Evolutionary conservation across 352 stramenopile genomes (phyloP).

Genomic region (Globisporangium spinosum): DNA sequence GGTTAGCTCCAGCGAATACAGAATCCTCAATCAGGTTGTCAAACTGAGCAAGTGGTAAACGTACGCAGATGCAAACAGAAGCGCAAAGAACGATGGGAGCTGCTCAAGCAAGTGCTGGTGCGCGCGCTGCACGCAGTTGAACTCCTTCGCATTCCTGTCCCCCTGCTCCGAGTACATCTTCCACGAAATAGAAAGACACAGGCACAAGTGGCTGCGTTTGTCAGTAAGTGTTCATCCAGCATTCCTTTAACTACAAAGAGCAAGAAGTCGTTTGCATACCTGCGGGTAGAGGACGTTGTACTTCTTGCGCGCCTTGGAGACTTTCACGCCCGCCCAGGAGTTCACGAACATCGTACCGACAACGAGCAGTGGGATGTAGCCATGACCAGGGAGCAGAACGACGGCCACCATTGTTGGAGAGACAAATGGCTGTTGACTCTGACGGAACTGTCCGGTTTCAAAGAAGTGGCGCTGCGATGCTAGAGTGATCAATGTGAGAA

Average conservation of each 20-base stretch:
- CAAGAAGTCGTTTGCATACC: conserved; percentile 15
- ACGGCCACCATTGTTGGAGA: conserved; percentile 26
- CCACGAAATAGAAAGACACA: background rate
- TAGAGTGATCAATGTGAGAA: background rate
- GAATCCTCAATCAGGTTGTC: too few species aligned
- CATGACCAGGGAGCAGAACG: conserved; percentile 56
- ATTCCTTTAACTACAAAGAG: too few species aligned
- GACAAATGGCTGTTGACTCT: background rate
- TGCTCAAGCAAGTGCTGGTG: conserved; percentile 93
- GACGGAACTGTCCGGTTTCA: background rate
- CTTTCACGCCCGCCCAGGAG: conserved; percentile 54
- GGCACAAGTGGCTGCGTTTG: too few species aligned
- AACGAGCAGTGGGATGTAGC: conserved; percentile 53
- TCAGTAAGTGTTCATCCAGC: too few species aligned
- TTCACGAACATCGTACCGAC: conserved; percentile 53
- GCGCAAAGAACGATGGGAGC: conserved; percentile 43
- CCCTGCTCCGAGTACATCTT: conserved; percentile 71
- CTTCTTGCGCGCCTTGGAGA: conserved; percentile 56
- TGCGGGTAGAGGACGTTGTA: conserved; percentile 61
- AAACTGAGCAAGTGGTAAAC: too few species aligned
- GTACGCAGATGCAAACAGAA: background rate
- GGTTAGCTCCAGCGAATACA: too few species aligned
- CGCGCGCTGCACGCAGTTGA: conserved; percentile 90
- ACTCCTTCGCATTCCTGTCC: conserved; percentile 83
- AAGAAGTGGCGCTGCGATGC: background rate